phyloP scores from a whole-genome alignment of 2,329 filamentous ascomycete genomes.

The Beauveria medogensis region DNA sequence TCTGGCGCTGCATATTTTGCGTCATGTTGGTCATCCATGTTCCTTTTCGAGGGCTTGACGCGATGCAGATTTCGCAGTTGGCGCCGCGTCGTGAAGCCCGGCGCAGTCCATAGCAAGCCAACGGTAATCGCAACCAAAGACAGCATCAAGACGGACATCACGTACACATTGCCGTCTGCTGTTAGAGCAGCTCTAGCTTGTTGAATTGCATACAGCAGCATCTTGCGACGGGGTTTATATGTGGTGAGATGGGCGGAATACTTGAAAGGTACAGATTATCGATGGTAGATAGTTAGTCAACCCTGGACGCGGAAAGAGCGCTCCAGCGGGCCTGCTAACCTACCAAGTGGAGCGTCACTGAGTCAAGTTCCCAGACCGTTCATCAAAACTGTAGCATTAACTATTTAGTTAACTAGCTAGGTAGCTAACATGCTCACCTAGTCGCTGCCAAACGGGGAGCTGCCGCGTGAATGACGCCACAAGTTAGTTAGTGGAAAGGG shows the following conservation, averaged over 20 bases:
- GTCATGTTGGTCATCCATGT: slow-evolving; percentile 21
- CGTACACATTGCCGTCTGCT: neutral
- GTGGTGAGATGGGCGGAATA: too few species aligned
- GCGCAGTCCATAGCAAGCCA: neutral
- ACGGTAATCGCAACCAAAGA: neutral
- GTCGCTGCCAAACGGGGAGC: neutral
- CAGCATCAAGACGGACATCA: neutral
- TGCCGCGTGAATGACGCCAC: neutral
- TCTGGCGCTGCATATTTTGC: slow-evolving; percentile 12
- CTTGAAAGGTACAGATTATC: too few species aligned
- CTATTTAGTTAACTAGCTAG: too few species aligned
- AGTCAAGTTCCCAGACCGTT: too few species aligned
- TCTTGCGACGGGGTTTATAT: neutral
- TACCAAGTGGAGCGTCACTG: too few species aligned
- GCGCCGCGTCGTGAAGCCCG: neutral
- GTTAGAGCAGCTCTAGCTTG: neutral
- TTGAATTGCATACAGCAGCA: neutral
- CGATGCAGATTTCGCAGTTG: slow-evolving; percentile 11
- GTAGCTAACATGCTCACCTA: neutral
- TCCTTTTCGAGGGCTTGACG: slow-evolving; percentile 16
- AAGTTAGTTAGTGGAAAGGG: neutral
- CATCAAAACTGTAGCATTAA: too few species aligned
- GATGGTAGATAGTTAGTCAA: too few species aligned
- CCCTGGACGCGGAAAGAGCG: too few species aligned
- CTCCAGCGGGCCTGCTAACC: too few species aligned